These are phyloP conservation scores for Melastoma malabathricum DNA, from an alignment of 345 rosid genomes.

Conservation along the genomic window DNA sequence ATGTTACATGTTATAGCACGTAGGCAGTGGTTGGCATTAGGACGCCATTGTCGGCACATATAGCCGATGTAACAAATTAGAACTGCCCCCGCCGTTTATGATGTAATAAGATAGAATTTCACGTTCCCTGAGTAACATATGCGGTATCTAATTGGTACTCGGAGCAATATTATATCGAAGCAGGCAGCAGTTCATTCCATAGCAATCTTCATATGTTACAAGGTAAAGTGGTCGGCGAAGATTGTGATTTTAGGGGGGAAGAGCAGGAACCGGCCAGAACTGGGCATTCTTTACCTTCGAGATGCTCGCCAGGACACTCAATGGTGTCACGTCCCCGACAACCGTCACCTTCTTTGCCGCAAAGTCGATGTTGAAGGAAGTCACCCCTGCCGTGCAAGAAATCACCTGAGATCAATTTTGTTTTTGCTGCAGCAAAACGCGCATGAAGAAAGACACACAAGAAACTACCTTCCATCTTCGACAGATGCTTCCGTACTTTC, in stretches of 20 bases:
- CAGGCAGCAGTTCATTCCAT: no score
- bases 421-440: not conserved
- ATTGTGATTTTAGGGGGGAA: slow-evolving; percentile 1
- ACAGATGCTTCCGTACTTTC: slow-evolving; percentile 75
- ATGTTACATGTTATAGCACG: not conserved
- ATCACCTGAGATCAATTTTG: not conserved
- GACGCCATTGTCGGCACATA: no score
- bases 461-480: slow-evolving; percentile 71
- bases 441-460: no score
- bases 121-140: no score
- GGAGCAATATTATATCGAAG: no score
- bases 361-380: slow-evolving; percentile 47
- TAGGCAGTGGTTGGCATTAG: no score
- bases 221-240: not conserved
- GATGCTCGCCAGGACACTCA: slow-evolving; percentile 37
- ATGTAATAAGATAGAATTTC: no score
- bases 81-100: no score
- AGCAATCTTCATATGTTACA: not conserved
- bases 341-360: slow-evolving; percentile 54
- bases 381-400: slow-evolving; percentile 27
- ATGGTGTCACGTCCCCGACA: slow-evolving; percentile 36
- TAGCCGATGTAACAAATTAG: no score
- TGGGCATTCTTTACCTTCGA: slow-evolving; percentile 54
- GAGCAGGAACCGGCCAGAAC: slow-evolving; percentile 26
- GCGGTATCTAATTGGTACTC: no score